Percentiles rank a stretch among this genome's conserved stretches.
phyloP scores from a whole-genome alignment of 139 green algal genomes.

The Chlorella sorokiniana region DNA sequence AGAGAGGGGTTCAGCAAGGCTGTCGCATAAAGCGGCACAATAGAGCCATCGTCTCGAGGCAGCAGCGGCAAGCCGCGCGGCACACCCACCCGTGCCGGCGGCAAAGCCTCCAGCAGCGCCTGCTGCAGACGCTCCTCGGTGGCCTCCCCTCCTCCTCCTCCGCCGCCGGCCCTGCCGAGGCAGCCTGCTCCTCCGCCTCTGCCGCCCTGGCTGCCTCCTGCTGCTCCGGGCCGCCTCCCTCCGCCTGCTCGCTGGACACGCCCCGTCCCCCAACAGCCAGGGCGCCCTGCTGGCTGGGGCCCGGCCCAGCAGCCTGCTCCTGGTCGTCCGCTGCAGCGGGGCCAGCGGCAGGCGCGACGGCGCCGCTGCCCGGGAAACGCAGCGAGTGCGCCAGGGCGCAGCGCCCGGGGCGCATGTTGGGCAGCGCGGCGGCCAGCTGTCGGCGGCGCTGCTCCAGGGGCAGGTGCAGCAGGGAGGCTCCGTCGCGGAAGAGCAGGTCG shows the following conservation, averaged over 20 bases:
- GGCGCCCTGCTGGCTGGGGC: no score
- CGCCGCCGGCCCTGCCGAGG: neutral
- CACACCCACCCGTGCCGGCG: slow-evolving; percentile 41
- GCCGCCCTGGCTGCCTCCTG: neutral
- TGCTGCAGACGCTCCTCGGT: slow-evolving; percentile 64
- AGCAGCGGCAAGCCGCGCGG: neutral
- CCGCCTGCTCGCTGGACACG: no score
- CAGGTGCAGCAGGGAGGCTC: slow-evolving; percentile 57
- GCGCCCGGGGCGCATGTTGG: slow-evolving; percentile 58
- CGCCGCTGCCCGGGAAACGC: slow-evolving; percentile 33
- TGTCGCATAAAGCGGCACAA: neutral
- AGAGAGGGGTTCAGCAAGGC: neutral
- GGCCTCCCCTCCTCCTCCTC: slow-evolving; percentile 39
- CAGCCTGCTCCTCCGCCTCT: neutral
- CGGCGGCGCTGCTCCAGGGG: slow-evolving; percentile 62
- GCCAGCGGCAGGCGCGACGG: neutral
- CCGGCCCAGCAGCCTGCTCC: neutral
- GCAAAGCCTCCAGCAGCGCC: no score
- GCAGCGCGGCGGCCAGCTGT: slow-evolving; percentile 31
- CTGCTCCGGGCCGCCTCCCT: neutral
- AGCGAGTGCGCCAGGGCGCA: slow-evolving; percentile 70
- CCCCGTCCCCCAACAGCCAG: no score
- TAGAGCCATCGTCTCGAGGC: no score
- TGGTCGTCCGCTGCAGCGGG: neutral
- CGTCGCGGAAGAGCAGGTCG: slow-evolving; percentile 79